These are phyloP conservation scores for Candida sp. DNA, from an alignment of 1,139 yeast genomes.

Conservation along the genomic window DNA sequence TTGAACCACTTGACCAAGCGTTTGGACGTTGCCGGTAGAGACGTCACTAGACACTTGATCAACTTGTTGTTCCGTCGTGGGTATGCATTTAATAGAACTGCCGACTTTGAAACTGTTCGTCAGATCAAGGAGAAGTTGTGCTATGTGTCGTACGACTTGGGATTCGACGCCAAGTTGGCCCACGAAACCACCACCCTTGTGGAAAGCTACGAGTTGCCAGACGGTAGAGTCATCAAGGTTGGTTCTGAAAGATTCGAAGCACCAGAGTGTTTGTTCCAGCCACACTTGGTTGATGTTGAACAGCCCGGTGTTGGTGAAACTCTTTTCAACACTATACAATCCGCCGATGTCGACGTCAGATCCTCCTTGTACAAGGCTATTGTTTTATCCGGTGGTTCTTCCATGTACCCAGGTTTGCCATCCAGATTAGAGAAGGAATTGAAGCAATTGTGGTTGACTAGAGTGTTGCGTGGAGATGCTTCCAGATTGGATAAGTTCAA, in stretches of 20 bases:
- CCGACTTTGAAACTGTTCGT: constrained; percentile 98
- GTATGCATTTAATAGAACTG: constrained; percentile 97
- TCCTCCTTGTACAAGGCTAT: constrained; percentile 89
- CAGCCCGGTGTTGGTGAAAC: constrained; percentile 97
- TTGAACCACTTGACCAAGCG: constrained; percentile 92
- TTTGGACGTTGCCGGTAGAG: constrained; percentile 98
- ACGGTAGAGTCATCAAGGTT: constrained; percentile 91
- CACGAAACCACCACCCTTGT: constrained; percentile 95
- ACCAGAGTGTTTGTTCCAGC: constrained; percentile 98
- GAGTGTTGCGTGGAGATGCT: constrained; percentile 88
- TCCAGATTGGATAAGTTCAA: constrained; percentile 88
- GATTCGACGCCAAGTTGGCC: constrained; percentile 84
- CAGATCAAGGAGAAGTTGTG: constrained; percentile 97
- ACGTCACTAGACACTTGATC: constrained; percentile 93
- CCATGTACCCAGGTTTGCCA: constrained; percentile 99
- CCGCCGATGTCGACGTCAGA: constrained; percentile 94
- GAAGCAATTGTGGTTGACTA: constrained; percentile 94
- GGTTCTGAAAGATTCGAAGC: constrained; percentile 98
- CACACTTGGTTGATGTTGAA: constrained; percentile 94
- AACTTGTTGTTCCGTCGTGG: constrained; percentile 93
- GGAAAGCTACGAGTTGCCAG: constrained; percentile 92
- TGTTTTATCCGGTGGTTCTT: constrained; percentile 96
- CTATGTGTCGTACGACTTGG: constrained; percentile 93
- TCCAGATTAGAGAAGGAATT: constrained; percentile 94
- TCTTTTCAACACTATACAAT: constrained; percentile 88